Base-by-base conservation (phyloP, 2,329 filamentous ascomycete species). In the Tolypocladium tropicale region DNA sequence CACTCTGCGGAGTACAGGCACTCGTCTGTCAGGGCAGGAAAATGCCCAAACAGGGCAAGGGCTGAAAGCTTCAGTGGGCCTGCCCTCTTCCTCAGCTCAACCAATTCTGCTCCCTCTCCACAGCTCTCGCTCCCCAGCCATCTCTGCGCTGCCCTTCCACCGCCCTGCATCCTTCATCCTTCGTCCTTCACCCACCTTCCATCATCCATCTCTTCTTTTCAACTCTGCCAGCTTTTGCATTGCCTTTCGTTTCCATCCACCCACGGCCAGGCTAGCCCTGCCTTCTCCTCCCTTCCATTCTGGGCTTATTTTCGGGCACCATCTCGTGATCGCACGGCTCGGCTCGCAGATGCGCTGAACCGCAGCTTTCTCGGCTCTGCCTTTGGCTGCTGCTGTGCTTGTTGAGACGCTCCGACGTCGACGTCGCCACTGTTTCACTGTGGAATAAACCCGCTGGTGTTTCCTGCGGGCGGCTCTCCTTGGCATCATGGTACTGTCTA, bases 301-400 rank as follows among this genome's bases (percentile, higher is more conserved):
- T 2, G 46, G 9, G 3, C 28, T 50, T 50, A 6, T 18, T 50
- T 39, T 33, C 52, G 52, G 49, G 49, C 58, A n/a, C n/a, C n/a
- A n/a, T 25, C 49, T 25, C 32, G 33, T 54, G 48, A 46, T 59
- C 55, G 48, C 51, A 56, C 55, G 52, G 49, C 57, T 58, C 56
- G 53, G 57, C 56, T 59, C 56, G 52, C 56, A 55, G 55, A 61
- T 62, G 60, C 57, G 53, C 59, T 62, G 56, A 62, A 55, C 54
- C 52, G 53, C 30, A 46, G 33, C 43, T 48, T 49, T 53, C 18
- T 53, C 56, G 58, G 55, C 54, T 57, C 39, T 54, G 43, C 54
- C 54, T 30, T 59, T 50, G 58, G 58, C 57, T 43, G 36, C 52
- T 61, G 60, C 60, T 55, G 54, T 54, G 55, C 58, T 53, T 55